These are phyloP conservation scores for Boletellus ananiceps DNA, from an alignment of 768 basidiomycete species.

Conservation along the genomic window DNA sequence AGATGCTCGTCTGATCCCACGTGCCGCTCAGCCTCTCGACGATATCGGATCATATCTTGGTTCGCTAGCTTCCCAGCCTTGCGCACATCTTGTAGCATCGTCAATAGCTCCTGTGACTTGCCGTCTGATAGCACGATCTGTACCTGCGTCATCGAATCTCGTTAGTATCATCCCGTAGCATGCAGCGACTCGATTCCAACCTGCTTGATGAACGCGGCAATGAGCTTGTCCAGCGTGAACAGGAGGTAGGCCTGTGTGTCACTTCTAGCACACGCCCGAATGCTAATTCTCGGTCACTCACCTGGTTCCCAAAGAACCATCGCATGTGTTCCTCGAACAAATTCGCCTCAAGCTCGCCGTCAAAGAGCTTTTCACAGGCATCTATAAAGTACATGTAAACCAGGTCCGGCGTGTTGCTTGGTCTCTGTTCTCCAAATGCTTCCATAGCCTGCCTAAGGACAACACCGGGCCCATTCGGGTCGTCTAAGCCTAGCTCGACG, in stretches of 20 bases:
- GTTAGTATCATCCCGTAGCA: not conserved
- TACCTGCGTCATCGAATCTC: conserved; percentile 46
- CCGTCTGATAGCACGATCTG: conserved; percentile 81
- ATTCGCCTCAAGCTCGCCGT: conserved; percentile 86
- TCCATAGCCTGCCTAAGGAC: conserved; percentile 63
- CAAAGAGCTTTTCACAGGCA: conserved; percentile 91
- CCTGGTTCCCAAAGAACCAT: conserved; percentile 89
- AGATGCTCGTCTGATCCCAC: conserved; percentile 72
- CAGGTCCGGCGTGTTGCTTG: conserved; percentile 51
- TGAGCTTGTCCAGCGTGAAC: conserved; percentile 92
- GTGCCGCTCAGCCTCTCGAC: conserved; percentile 73
- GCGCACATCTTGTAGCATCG: conserved; percentile 64
- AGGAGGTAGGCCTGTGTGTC: conserved; percentile 76
- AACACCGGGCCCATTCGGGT: conserved; percentile 69
- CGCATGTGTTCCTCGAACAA: conserved; percentile 95
- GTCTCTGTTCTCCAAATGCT: conserved; percentile 47
- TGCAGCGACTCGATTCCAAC: conserved; percentile 35
- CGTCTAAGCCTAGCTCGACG: conserved; percentile 78
- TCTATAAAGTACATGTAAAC: conserved; percentile 88
- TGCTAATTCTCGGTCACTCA: conserved; percentile 28
- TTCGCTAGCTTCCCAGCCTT: conserved; percentile 46
- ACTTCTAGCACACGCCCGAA: conserved; percentile 7
- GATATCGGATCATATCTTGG: conserved; percentile 71
- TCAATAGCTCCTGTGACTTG: conserved; percentile 84
- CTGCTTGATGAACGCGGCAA: conserved; percentile 88